Evolutionary conservation across 1,139 yeast genomes (phyloP).

Genomic region (Arxiozyma heterogenica): DNA sequence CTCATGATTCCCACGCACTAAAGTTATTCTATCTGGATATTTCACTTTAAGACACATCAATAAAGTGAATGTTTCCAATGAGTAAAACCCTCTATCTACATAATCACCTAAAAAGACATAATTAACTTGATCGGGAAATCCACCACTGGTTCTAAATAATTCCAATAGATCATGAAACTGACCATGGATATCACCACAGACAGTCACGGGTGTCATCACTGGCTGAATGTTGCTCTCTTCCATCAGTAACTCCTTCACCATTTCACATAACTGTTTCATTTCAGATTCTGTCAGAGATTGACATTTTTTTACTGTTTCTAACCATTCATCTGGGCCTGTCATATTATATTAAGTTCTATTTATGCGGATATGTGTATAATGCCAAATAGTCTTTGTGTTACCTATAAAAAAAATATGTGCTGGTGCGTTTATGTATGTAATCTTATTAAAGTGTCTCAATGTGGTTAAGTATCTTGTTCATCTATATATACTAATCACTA

Average conservation of each 20-base stretch:
- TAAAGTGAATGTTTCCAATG: conserved; percentile 83
- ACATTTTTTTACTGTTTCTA: conserved; percentile 86
- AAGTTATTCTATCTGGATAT: conserved; percentile 76
- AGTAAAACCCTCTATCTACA: conserved; percentile 93
- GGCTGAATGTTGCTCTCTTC: conserved; percentile 96
- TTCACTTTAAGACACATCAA: conserved; percentile 84
- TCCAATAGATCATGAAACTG: conserved; percentile 93
- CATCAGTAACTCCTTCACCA: conserved; percentile 82
- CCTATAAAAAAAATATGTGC: not conserved
- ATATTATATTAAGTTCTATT: not conserved
- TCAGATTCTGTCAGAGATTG: conserved; percentile 83
- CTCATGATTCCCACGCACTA: conserved; percentile 92
- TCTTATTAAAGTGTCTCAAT: no score
- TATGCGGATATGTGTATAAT: not conserved
- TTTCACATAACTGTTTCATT: conserved; percentile 93
- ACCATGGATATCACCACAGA: conserved; percentile 98
- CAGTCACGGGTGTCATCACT: conserved; percentile 94
- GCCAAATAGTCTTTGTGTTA: not conserved
- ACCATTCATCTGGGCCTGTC: conserved; percentile 86
- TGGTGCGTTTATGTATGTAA: no score
- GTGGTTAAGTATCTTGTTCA: no score
- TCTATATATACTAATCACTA: no score
- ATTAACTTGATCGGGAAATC: conserved; percentile 71
- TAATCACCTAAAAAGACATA: conserved; percentile 89
- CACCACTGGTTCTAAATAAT: conserved; percentile 86